Percentiles rank a stretch among this genome's conserved stretches.
phyloP scores from a whole-genome alignment of 1,139 yeast genomes.

The Lipomyces yarrowii region DNA sequence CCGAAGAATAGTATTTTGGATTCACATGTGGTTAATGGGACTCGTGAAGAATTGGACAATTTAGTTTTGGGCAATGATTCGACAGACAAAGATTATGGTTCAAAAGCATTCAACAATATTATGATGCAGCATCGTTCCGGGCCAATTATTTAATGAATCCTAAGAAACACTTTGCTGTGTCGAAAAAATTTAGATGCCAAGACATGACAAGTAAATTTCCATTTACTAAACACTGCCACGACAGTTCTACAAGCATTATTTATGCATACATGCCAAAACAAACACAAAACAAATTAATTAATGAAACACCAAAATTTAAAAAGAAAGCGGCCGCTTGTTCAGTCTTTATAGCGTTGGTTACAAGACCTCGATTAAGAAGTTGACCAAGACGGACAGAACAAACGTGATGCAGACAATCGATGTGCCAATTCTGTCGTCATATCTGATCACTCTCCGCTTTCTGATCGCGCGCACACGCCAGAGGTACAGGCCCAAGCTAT shows the following conservation, averaged over 20 bases:
- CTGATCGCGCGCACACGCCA: conserved; percentile 86
- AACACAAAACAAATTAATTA: neutral
- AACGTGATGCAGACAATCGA: conserved; percentile 75
- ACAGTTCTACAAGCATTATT: neutral
- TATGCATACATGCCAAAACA: neutral
- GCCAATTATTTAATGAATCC: no score
- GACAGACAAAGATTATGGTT: no score
- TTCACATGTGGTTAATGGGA: no score
- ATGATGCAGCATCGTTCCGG: no score
- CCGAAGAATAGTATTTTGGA: conserved; percentile 34
- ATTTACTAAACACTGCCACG: neutral
- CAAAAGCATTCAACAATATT: no score
- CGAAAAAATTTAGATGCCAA: neutral
- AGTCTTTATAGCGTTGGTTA: conserved; percentile 2
- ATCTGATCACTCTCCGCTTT: conserved; percentile 75
- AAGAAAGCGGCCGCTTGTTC: neutral
- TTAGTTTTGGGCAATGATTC: no score
- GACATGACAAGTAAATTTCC: neutral
- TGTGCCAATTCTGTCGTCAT: conserved; percentile 89
- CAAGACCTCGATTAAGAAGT: conserved; percentile 59
- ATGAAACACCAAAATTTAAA: neutral
- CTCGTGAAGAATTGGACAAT: neutral
- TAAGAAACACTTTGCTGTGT: no score
- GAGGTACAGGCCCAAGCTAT: conserved; percentile 74
- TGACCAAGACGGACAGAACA: conserved; percentile 69